Evolutionary conservation across 176 grass and related monocot species (phyloP), one percentile per base, ranked within the genome.

Genomic region (Paspalum vaginatum): DNA sequence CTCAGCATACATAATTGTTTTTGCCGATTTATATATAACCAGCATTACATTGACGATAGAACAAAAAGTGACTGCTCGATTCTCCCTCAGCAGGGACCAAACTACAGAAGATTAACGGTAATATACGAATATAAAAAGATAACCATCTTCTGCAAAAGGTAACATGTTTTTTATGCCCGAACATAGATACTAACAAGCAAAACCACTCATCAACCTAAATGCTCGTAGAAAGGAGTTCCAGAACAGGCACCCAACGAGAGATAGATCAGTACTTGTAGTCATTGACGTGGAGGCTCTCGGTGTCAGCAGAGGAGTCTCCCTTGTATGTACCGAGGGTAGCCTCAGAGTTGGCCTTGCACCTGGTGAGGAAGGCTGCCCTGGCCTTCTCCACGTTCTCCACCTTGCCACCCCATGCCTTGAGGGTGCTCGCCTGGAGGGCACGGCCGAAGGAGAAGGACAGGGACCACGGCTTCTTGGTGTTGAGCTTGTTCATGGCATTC

Each of bases 281-380:
- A 90, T 98, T 95, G 27, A 98, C 95, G 56, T 98, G 95, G n/a
- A 98, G 92, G 88, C 95, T 95, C 90, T 93, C 92, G 0, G 89
- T 75, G 38, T 87, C 90, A 18, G 84, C 78, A 0, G 75, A 49
- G 13, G 92, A 88, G 11, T 93, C 95, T 41, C 95, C 95, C 90
- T 89, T 76, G 95, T 98, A 98, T 41, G 78, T 85, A 4, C 92
- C 95, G 0, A 98, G 95, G 4, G 95, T 98, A 11, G 92, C 95
- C 90, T 98, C 86, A 0, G 90, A 94, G 86, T 98, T 98, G n/a
- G 92, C 92, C 92, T 98, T 98, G 92, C 92, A 94, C 90, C 95
- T 89, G 9, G 41, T 41, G 18, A 98, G 89, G 78, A 98, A 81
- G 11, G 92, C 88, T 1, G 84, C 59, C 80, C 88, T 91, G 20